These are phyloP conservation scores for Camellia sinensis DNA, from an alignment of 148 eudicot species.

Conservation along the genomic window DNA sequence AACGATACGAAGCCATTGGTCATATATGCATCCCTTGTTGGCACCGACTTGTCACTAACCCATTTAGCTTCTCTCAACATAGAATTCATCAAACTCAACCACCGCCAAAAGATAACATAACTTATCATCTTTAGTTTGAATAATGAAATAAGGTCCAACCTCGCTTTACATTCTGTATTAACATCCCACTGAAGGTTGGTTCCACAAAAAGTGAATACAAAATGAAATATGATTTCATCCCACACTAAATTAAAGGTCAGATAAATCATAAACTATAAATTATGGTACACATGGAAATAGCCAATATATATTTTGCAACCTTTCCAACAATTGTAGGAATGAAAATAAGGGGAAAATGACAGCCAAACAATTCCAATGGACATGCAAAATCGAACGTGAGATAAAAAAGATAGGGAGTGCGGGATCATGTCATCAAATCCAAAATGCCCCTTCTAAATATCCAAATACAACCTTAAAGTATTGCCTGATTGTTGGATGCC, in stretches of 20 bases:
- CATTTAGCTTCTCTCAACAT: slow-evolving; percentile 78
- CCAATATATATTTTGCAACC: too few species aligned
- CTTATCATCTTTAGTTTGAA: background rate
- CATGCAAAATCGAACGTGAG: background rate
- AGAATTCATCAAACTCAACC: slow-evolving; percentile 61
- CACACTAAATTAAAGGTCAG: too few species aligned
- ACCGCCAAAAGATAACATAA: slow-evolving; percentile 42
- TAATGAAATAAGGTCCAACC: background rate
- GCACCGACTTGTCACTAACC: slow-evolving; percentile 42
- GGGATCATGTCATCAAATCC: background rate
- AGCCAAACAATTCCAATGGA: too few species aligned
- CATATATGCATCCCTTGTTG: slow-evolving; percentile 76
- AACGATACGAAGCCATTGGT: slow-evolving; percentile 67
- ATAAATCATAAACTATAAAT: too few species aligned
- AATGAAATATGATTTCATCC: background rate
- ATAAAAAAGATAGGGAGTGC: background rate
- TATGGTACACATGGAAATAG: too few species aligned
- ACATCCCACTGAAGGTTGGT: background rate
- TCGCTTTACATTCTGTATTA: background rate
- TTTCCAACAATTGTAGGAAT: too few species aligned
- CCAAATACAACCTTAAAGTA: background rate
- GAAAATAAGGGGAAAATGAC: too few species aligned
- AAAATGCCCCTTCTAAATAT: background rate
- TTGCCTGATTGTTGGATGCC: too few species aligned
- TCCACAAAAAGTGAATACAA: background rate